Evolutionary conservation across 352 stramenopile species (phyloP).

Genomic region (Thalassiosira tumida): DNA sequence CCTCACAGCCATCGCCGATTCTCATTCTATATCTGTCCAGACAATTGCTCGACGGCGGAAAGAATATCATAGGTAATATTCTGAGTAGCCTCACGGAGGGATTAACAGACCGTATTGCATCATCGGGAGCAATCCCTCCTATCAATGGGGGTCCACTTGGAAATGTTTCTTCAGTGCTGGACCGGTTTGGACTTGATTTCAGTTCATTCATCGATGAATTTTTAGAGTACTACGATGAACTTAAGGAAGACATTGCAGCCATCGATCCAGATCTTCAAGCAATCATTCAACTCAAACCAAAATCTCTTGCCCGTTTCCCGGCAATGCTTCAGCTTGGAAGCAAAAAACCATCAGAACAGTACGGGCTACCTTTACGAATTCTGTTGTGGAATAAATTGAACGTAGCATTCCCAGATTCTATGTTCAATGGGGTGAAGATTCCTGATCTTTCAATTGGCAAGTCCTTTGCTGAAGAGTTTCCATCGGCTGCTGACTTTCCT

Average conservation of each 20-base stretch:
- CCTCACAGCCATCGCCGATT: too few species aligned
- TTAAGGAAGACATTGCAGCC: constrained; percentile 39
- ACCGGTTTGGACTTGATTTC: constrained; percentile 62
- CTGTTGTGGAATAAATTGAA: constrained; percentile 48
- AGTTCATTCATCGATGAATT: constrained; percentile 52
- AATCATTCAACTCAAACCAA: constrained; percentile 57
- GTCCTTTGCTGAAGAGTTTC: constrained; percentile 50
- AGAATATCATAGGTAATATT: constrained; percentile 43
- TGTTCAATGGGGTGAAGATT: constrained; percentile 46
- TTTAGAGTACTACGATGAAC: constrained; percentile 19
- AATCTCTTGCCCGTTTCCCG: constrained; percentile 40
- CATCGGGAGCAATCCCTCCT: neutral
- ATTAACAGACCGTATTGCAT: constrained; percentile 24
- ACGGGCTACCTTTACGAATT: constrained; percentile 15
- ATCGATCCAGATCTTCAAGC: neutral
- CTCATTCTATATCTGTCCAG: too few species aligned
- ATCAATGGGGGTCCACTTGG: constrained; percentile 34
- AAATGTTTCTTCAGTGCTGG: constrained; percentile 43
- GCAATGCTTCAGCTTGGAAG: constrained; percentile 60
- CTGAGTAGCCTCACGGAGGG: neutral
- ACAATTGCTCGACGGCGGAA: constrained; percentile 10
- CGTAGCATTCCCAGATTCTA: constrained; percentile 1
- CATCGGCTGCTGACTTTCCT: constrained; percentile 33
- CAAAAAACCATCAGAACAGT: constrained; percentile 51
- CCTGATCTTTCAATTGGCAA: constrained; percentile 46